These are phyloP conservation scores for Aspergillus fijiensis DNA, from an alignment of 2,329 filamentous ascomycete species.

Conservation along the genomic window DNA sequence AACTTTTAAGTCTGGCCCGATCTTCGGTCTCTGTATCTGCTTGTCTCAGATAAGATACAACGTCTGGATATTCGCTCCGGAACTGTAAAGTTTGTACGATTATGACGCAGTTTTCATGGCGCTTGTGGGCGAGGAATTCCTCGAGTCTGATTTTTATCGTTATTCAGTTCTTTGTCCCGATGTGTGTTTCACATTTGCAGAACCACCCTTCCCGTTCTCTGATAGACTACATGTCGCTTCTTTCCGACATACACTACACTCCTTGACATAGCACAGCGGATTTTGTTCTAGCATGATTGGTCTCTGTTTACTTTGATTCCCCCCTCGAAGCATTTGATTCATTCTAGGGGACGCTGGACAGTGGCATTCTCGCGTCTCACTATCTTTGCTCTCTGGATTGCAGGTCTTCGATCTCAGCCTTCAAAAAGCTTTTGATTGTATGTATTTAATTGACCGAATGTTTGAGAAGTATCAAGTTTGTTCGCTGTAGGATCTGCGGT, in stretches of 20 bases:
- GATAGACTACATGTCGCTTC: conserved; percentile 23
- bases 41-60: background rate
- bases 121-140: conserved; percentile 30
- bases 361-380: conserved; percentile 15
- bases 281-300: conserved; percentile 24
- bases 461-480: background rate
- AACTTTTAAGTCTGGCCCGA: conserved; percentile 43
- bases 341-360: conserved; percentile 12
- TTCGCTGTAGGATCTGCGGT: background rate
- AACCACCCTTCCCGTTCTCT: conserved; percentile 1
- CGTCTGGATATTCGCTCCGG: conserved; percentile 11
- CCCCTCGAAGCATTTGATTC: conserved; percentile 19
- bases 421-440: conserved; percentile 21
- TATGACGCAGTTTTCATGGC: conserved; percentile 36
- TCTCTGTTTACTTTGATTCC: conserved; percentile 20
- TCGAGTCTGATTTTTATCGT: conserved; percentile 7
- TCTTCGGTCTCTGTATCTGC: conserved; percentile 2
- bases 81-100: conserved; percentile 33
- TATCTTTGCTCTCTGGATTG: conserved; percentile 13
- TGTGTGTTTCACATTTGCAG: conserved; percentile 12
- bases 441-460: conserved; percentile 26
- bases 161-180: conserved; percentile 21
- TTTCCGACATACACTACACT: conserved; percentile 19
- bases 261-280: conserved; percentile 18
- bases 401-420: conserved; percentile 4